These are phyloP conservation scores for Domatiomyces globalis DNA, from an alignment of 2,329 filamentous ascomycete species.

Conservation along the genomic window DNA sequence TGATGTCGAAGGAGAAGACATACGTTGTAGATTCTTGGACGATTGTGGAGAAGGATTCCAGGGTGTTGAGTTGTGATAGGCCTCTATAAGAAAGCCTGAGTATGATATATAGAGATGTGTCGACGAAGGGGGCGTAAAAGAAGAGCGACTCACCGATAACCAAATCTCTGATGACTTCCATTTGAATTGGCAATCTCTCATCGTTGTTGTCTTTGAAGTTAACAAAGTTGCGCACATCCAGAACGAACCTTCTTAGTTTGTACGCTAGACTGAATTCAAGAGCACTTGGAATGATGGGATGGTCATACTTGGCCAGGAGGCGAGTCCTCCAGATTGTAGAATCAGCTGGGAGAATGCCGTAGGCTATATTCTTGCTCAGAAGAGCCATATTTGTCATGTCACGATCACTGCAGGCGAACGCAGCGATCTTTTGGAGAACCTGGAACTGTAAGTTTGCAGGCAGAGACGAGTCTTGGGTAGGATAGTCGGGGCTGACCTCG, in stretches of 20 bases:
- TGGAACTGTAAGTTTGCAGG: background rate
- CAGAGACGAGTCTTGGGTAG: background rate
- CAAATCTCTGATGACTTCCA: conserved; percentile 19
- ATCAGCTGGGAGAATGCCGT: conserved; percentile 17
- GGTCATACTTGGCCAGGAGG: conserved; percentile 24
- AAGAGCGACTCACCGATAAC: conserved; percentile 13
- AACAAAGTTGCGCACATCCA: conserved; percentile 17
- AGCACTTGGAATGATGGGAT: conserved; percentile 13
- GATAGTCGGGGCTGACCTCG: background rate
- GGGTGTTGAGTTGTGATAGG: conserved; percentile 6
- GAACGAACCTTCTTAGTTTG: conserved; percentile 23
- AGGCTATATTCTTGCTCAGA: conserved; percentile 19
- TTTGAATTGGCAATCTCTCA: conserved; percentile 20
- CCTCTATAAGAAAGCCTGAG: conserved; percentile 6
- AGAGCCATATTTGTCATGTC: conserved; percentile 23
- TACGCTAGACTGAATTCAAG: conserved; percentile 24
- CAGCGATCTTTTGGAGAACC: conserved; percentile 13
- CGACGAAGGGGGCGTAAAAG: background rate
- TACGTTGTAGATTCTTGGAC: conserved; percentile 14
- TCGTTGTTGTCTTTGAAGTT: conserved; percentile 19
- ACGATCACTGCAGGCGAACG: conserved; percentile 14
- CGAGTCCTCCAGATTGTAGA: conserved; percentile 24
- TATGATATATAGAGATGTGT: background rate
- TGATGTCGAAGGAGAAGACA: conserved; percentile 9
- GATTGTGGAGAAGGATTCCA: conserved; percentile 6